A percentile compares a stretch with the other conserved stretches of the same genome.
These are phyloP conservation scores for Hypoxylon rickii DNA, from an alignment of 495 filamentous ascomycete genomes.

Conservation along the genomic window DNA sequence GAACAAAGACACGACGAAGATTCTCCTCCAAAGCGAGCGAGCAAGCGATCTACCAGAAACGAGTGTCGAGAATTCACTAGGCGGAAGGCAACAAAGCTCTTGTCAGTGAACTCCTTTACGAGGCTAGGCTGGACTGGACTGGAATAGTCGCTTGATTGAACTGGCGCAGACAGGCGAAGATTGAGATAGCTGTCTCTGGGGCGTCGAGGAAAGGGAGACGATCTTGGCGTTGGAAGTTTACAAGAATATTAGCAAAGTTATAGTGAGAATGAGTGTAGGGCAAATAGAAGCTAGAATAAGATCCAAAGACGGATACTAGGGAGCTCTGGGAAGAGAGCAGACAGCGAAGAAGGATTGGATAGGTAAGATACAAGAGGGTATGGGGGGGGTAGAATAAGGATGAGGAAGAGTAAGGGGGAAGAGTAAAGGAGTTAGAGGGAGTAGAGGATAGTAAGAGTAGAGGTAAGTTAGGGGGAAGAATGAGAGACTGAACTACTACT, in stretches of 20 bases:
- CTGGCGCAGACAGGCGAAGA: conserved; percentile 22
- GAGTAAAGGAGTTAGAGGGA: too few species aligned
- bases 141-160: conserved; percentile 10
- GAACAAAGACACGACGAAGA: conserved; percentile 39
- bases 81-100: conserved; percentile 30
- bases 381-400: conserved; percentile 41
- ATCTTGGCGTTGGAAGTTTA: conserved; percentile 31
- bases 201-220: conserved; percentile 10
- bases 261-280: conserved; percentile 42
- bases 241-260: conserved; percentile 45
- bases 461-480: conserved; percentile 22
- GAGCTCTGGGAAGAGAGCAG: conserved; percentile 29
- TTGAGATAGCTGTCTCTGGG: conserved; percentile 15
- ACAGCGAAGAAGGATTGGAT: conserved; percentile 36
- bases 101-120: conserved; percentile 10
- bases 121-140: neutral
- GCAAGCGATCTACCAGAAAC: conserved; percentile 40
- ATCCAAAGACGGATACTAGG: conserved; percentile 28
- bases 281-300: conserved; percentile 40
- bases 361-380: conserved; percentile 44
- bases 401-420: conserved; percentile 31
- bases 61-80: conserved; percentile 35
- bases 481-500: conserved; percentile 32
- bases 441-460: too few species aligned
- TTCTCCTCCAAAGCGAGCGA: conserved; percentile 43